These are phyloP conservation scores for Posidonia oceanica DNA, from an alignment of 116 monocot genomes.

Conservation along the genomic window DNA sequence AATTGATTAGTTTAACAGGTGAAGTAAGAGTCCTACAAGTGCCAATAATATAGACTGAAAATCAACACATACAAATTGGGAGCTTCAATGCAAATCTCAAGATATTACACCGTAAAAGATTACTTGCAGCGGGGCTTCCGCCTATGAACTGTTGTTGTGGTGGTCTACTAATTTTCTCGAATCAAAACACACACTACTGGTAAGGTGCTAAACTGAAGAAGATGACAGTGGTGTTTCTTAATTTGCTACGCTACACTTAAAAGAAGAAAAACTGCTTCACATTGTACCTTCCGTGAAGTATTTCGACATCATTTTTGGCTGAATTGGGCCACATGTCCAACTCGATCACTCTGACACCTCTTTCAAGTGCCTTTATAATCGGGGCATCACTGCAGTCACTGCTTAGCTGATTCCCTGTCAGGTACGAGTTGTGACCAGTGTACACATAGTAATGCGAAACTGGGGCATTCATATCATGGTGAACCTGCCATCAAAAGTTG, in stretches of 20 bases:
- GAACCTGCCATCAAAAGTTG: conserved; percentile 22
- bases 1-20: conserved; percentile 64
- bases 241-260: too few species aligned
- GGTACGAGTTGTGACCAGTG: conserved; percentile 69
- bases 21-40: conserved; percentile 71
- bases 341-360: conserved; percentile 67
- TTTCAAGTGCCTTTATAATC: conserved; percentile 49
- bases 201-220: too few species aligned
- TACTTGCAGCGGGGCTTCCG: too few species aligned
- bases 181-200: too few species aligned
- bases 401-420: conserved; percentile 72
- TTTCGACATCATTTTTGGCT: conserved; percentile 33
- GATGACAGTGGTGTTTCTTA: too few species aligned
- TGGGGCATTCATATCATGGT: conserved; percentile 59
- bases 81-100: too few species aligned
- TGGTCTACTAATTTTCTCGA: too few species aligned
- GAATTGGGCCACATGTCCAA: conserved; percentile 75
- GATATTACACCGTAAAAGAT: too few species aligned
- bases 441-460: conserved; percentile 63
- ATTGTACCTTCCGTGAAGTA: conserved; percentile 56
- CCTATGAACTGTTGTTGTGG: too few species aligned
- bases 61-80: too few species aligned
- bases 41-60: too few species aligned
- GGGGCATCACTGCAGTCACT: conserved; percentile 64
- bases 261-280: background rate